These are phyloP conservation scores for Termitomyces sp. DNA, from an alignment of 768 basidiomycete species.

Conservation along the genomic window DNA sequence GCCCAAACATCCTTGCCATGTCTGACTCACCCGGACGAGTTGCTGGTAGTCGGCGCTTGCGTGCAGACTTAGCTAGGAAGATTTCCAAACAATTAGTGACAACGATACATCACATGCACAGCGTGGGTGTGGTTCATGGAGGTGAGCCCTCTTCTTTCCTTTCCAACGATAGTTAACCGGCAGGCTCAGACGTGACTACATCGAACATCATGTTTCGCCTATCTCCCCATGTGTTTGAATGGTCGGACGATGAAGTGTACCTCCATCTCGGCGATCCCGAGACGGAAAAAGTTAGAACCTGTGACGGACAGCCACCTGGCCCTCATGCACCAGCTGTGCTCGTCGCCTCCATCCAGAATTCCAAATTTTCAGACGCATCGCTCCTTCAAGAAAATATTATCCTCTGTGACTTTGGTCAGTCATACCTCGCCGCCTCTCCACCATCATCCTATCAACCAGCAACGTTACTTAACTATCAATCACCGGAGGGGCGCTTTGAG, in stretches of 20 bases:
- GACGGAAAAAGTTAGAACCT: constrained; percentile 21
- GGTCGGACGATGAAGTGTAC: constrained; percentile 30
- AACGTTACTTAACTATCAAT: constrained; percentile 24
- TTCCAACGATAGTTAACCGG: background rate
- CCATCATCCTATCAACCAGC: constrained; percentile 24
- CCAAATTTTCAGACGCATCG: constrained; percentile 12
- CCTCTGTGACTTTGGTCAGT: constrained; percentile 34
- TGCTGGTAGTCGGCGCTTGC: constrained; percentile 24
- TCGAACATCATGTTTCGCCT: constrained; percentile 31
- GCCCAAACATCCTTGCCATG: constrained; percentile 30
- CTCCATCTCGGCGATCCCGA: constrained; percentile 23
- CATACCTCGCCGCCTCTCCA: constrained; percentile 18
- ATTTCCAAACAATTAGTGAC: constrained; percentile 25
- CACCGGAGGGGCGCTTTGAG: constrained; percentile 33
- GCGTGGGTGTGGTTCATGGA: constrained; percentile 28
- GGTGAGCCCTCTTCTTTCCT: constrained; percentile 15
- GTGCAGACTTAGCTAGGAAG: constrained; percentile 27
- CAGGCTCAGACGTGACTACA: constrained; percentile 28
- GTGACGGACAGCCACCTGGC: constrained; percentile 16
- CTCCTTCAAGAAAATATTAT: constrained; percentile 27
- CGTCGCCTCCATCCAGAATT: constrained; percentile 21
- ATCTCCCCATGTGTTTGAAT: constrained; percentile 16
- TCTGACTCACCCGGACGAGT: too few species aligned
- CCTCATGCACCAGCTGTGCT: constrained; percentile 24
- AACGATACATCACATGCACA: constrained; percentile 25